phyloP scores from a whole-genome alignment of 2,329 filamentous ascomycete species.

The Botryotinia narcissicola region DNA sequence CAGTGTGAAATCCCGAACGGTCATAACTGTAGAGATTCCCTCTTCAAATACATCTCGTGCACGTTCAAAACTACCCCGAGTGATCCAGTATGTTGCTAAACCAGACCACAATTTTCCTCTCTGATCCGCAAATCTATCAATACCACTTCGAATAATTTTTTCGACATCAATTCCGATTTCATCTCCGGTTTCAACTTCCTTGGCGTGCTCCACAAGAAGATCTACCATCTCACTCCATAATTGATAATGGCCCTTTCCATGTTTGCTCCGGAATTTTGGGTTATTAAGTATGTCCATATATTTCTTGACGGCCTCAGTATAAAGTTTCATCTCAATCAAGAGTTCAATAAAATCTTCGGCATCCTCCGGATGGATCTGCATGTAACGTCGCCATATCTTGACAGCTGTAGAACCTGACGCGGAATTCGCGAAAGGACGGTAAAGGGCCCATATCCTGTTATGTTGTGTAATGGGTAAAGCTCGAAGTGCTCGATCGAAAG shows the following conservation, averaged over 20 bases:
- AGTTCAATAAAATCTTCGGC: constrained; percentile 93
- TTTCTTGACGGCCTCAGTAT: constrained; percentile 85
- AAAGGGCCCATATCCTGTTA: constrained; percentile 90
- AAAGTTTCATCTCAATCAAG: constrained; percentile 74
- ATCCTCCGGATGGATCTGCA: constrained; percentile 95
- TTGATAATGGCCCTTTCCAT: constrained; percentile 92
- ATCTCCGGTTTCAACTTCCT: constrained; percentile 75
- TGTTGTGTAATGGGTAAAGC: constrained; percentile 94
- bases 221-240: constrained; percentile 98
- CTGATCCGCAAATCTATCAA: constrained; percentile 87
- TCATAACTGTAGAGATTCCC: constrained; percentile 97
- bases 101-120: constrained; percentile 93
- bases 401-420: constrained; percentile 87
- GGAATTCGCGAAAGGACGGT: constrained; percentile 86
- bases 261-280: constrained; percentile 83
- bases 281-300: constrained; percentile 95
- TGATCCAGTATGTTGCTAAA: constrained; percentile 94
- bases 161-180: constrained; percentile 87
- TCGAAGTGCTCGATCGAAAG: constrained; percentile 88
- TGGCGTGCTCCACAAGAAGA: constrained; percentile 84
- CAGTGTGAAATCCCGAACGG: constrained; percentile 92
- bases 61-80: constrained; percentile 85
- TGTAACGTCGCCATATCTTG: constrained; percentile 91
- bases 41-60: constrained; percentile 94
- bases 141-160: constrained; percentile 87